A percentile compares a stretch with the other conserved stretches of the same genome.
phyloP scores from a whole-genome alignment of 768 basidiomycete genomes.

The Melanogaster broomeanus region DNA sequence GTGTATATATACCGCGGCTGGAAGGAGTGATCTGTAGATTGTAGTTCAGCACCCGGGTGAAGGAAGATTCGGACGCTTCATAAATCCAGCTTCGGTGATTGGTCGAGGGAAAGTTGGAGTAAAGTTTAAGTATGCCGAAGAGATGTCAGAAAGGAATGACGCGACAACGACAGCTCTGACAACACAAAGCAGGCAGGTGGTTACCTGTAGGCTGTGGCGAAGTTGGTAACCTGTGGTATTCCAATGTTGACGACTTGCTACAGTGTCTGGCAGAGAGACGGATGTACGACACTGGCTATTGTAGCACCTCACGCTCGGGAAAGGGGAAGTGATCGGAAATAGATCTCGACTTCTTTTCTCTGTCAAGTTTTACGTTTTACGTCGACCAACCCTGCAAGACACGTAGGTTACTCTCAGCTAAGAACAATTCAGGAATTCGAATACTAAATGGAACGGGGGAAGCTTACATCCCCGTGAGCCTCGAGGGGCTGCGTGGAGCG shows the following conservation, averaged over 20 bases:
- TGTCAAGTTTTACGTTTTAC: constrained; percentile 2
- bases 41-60: too few species aligned
- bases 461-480: neutral
- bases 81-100: neutral
- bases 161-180: neutral
- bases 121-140: too few species aligned
- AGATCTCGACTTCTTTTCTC: neutral
- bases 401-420: neutral
- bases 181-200: neutral
- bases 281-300: neutral
- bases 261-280: too few species aligned
- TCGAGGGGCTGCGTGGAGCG: neutral
- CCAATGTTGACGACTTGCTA: too few species aligned
- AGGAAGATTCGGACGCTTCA: neutral
- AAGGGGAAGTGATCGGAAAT: neutral
- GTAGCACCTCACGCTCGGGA: neutral
- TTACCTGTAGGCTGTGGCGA: too few species aligned
- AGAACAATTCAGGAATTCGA: neutral
- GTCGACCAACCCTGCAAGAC: neutral
- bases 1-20: too few species aligned
- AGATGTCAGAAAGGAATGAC: neutral
- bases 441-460: neutral
- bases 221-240: too few species aligned
- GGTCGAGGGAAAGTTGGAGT: too few species aligned
- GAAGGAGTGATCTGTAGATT: neutral